phyloP scores from a whole-genome alignment of 2,329 filamentous ascomycete species.

The Sphaerulina musiva region DNA sequence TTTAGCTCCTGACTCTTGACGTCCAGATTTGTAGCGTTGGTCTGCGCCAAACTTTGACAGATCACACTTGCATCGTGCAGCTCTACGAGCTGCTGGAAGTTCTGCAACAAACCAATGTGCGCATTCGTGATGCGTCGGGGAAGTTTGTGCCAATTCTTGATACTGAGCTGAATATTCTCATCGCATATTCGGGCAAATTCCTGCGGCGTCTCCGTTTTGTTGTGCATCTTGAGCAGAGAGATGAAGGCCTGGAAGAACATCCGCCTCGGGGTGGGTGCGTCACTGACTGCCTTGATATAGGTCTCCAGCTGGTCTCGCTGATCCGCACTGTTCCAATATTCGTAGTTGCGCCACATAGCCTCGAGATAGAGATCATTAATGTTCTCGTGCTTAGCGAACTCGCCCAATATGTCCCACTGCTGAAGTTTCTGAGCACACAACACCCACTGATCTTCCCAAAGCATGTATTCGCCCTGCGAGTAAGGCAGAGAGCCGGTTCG shows the following conservation, averaged over 20 bases:
- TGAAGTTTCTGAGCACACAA: slow-evolving; percentile 96
- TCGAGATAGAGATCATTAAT: slow-evolving; percentile 93
- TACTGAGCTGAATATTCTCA: slow-evolving; percentile 93
- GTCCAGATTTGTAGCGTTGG: slow-evolving; percentile 78
- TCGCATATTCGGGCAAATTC: slow-evolving; percentile 91
- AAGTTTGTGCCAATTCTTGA: slow-evolving; percentile 98
- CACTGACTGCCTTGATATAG: slow-evolving; percentile 94
- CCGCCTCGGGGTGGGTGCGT: slow-evolving; percentile 86
- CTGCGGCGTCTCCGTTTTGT: slow-evolving; percentile 69
- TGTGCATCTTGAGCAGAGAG: slow-evolving; percentile 87
- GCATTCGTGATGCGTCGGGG: slow-evolving; percentile 88
- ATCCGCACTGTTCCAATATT: slow-evolving; percentile 84
- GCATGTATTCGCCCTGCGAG: slow-evolving; percentile 93
- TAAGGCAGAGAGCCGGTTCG: slow-evolving; percentile 93
- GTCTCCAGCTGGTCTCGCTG: slow-evolving; percentile 85
- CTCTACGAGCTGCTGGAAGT: slow-evolving; percentile 97
- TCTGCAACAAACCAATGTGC: slow-evolving; percentile 88
- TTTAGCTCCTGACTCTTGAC: slow-evolving; percentile 94
- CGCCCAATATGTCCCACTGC: slow-evolving; percentile 96
- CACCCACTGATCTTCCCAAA: slow-evolving; percentile 99
- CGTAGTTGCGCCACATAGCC: slow-evolving; percentile 89
- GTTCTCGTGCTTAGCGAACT: slow-evolving; percentile 98
- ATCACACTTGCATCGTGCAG: slow-evolving; percentile 96
- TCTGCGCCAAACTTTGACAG: slow-evolving; percentile 80
- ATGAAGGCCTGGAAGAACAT: slow-evolving; percentile 99